These are phyloP conservation scores for Podospora fimiseda DNA, from an alignment of 495 filamentous ascomycete species.

Conservation along the genomic window DNA sequence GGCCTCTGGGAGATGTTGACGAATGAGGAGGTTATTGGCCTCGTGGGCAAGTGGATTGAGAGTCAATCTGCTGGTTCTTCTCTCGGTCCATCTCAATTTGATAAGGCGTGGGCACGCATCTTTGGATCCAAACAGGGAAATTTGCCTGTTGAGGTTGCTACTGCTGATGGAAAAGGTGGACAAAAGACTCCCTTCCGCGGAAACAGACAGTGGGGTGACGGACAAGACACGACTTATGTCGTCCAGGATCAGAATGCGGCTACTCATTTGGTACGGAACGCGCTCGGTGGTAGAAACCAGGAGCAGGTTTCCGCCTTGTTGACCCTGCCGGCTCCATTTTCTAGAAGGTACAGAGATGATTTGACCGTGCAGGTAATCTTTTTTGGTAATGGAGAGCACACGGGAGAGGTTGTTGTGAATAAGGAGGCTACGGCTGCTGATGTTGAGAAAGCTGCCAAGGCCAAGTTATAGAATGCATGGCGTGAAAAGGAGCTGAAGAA, in stretches of 20 bases:
- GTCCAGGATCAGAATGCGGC: constrained; percentile 95
- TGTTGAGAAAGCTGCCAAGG: constrained; percentile 39
- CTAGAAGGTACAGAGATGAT: constrained; percentile 87
- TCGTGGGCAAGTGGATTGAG: constrained; percentile 96
- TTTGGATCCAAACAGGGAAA: constrained; percentile 43
- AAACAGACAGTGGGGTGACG: constrained; percentile 71
- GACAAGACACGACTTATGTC: constrained; percentile 75
- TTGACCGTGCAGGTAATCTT: constrained; percentile 98
- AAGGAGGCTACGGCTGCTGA: constrained; percentile 70
- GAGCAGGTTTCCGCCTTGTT: constrained; percentile 93
- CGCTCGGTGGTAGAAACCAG: constrained; percentile 84
- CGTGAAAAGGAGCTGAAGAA: not conserved
- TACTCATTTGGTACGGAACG: constrained; percentile 92
- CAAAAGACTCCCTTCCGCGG: constrained; percentile 68
- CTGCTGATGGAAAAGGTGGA: constrained; percentile 35
- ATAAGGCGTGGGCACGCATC: constrained; percentile 49
- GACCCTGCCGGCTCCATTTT: constrained; percentile 85
- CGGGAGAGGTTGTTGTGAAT: constrained; percentile 73
- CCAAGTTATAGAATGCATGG: constrained; percentile 30
- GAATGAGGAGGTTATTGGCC: constrained; percentile 94
- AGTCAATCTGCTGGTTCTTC: constrained; percentile 43
- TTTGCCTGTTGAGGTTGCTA: constrained; percentile 51
- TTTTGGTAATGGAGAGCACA: constrained; percentile 76
- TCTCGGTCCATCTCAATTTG: constrained; percentile 35
- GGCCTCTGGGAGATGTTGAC: constrained; percentile 99